Evolutionary conservation across 108 stramenopile genomes (phyloP), one percentile per base, ranked within the genome.

Genomic region (Cyclotella cryptica): DNA sequence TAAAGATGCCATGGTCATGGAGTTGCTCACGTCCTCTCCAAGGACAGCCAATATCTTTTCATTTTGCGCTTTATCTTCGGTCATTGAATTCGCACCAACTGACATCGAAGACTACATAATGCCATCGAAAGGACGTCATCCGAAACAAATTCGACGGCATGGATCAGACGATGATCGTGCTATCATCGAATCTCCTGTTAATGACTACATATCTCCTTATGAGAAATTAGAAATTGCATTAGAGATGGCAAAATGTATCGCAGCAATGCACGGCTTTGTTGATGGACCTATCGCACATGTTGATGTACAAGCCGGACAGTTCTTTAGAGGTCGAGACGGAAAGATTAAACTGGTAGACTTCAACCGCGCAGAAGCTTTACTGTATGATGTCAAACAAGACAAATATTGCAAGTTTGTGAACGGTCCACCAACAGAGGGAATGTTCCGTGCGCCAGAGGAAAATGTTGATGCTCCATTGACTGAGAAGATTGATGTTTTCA

Each of bases 1-100:
- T 18, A 90, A 84, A 80, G 94, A 96, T 80, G 90, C 92, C 35
- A 76, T 92, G 69, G 86, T 92, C 12, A 88, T 88, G 59, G 94
- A 96, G 74, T 80, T 88, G 35, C 72, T 96, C 14, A 82, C 89
- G 12, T 47, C 85, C 13, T 79, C 74, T 66, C 91, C 92, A 22
- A 61, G 86, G 14, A 87, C 88, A 66, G 82, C 80, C 27, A 84
- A 93, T 52, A 89, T 96, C 39, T 96, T 88, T 69, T 90, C 90
- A 15, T 82, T 86, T 61, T 96, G 94, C 78, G 91, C 87, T 0
- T 55, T 82, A 47, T 80, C 80, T 11, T 78, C 85, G 0, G 39
- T 90, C 12, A 77, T 74, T 17, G 89, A 92, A 74, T 88, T 64
- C 39, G 80, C 87, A 46, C 79, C 84, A 15, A 59, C 69, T 54